phyloP scores from a whole-genome alignment of 164 flowering plant species.

The Piper longum region DNA sequence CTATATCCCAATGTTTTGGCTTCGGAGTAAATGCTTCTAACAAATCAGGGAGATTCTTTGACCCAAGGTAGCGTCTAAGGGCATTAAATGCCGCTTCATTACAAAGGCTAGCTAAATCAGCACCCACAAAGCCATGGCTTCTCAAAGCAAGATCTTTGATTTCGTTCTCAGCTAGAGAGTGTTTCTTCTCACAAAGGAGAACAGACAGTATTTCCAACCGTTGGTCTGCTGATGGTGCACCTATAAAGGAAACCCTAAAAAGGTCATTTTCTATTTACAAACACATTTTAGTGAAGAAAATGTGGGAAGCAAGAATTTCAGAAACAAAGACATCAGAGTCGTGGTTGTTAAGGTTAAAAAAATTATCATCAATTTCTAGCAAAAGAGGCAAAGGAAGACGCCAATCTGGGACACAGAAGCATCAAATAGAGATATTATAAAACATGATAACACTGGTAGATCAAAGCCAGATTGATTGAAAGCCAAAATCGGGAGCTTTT shows the following conservation, averaged over 20 bases:
- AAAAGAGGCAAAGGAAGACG: too few relatives aligned
- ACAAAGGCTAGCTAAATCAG: slow-evolving; percentile 82
- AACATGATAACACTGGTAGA: too few relatives aligned
- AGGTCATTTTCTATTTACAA: not conserved
- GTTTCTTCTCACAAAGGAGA: slow-evolving; percentile 47
- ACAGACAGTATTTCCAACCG: slow-evolving; percentile 55
- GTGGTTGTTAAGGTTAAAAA: too few relatives aligned
- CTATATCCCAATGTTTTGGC: not conserved
- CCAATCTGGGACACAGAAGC: too few relatives aligned
- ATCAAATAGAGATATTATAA: too few relatives aligned
- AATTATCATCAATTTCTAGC: too few relatives aligned
- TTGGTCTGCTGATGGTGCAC: slow-evolving; percentile 81
- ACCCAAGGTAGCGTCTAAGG: slow-evolving; percentile 40
- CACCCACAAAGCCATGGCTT: slow-evolving; percentile 96
- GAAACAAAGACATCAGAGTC: too few relatives aligned
- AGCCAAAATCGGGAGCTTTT: too few relatives aligned
- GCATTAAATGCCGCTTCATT: slow-evolving; percentile 65
- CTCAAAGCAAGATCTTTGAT: slow-evolving; percentile 45
- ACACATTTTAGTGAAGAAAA: not conserved
- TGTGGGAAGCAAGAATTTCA: too few relatives aligned
- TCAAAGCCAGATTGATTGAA: too few relatives aligned
- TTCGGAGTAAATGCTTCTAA: not conserved
- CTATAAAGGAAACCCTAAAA: slow-evolving; percentile 28
- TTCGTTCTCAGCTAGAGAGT: slow-evolving; percentile 46
- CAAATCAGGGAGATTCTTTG: slow-evolving; percentile 6